Evolutionary conservation across 768 basidiomycete species (phyloP).

Genomic region (Lepiota brunneoincarnata): DNA sequence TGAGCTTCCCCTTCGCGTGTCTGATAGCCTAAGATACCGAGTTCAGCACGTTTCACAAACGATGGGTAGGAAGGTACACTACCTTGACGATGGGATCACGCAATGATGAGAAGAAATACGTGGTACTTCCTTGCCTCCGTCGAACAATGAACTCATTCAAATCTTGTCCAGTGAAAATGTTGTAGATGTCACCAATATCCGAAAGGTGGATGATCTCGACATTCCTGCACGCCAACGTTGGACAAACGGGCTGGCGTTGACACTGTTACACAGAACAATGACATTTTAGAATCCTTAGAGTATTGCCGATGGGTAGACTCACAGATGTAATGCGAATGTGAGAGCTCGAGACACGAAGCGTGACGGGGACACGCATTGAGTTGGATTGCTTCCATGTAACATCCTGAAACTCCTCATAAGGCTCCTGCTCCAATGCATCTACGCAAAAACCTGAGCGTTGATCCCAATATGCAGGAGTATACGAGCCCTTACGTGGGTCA

Average conservation of each 20-base stretch:
- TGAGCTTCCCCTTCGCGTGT: constrained; percentile 69
- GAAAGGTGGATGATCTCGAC: constrained; percentile 78
- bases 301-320: constrained; percentile 20
- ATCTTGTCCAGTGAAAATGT: constrained; percentile 74
- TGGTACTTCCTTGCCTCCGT: constrained; percentile 65
- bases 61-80: constrained; percentile 2
- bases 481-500: constrained; percentile 50
- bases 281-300: neutral
- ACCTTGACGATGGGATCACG: constrained; percentile 79
- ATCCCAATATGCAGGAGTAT: neutral
- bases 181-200: constrained; percentile 87
- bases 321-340: constrained; percentile 80
- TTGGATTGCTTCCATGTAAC: constrained; percentile 65
- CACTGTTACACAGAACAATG: constrained; percentile 26
- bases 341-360: constrained; percentile 60
- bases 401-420: constrained; percentile 48
- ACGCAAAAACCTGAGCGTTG: neutral
- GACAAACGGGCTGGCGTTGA: constrained; percentile 66
- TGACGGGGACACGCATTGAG: constrained; percentile 64
- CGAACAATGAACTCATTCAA: constrained; percentile 78
- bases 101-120: constrained; percentile 71
- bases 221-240: constrained; percentile 66
- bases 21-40: constrained; percentile 55
- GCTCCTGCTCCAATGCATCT: constrained; percentile 67
- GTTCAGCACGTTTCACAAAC: neutral